Evolutionary conservation across 2,329 filamentous ascomycete species (phyloP).

Genomic region (Didymella lethalis): DNA sequence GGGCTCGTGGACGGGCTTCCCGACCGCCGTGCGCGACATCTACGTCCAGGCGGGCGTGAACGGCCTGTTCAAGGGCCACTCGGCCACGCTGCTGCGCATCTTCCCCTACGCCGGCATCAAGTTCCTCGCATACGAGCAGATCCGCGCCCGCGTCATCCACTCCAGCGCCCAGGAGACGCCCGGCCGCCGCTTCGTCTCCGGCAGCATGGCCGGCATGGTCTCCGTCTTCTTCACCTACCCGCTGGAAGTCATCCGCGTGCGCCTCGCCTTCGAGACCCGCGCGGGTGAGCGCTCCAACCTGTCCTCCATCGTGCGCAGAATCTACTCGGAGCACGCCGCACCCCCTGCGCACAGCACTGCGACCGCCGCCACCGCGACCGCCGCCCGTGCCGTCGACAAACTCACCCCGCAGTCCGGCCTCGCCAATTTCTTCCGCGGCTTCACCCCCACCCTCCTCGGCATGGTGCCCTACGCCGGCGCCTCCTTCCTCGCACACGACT

Average conservation of each 20-base stretch:
- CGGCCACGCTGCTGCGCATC: conserved; percentile 89
- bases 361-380: conserved; percentile 53
- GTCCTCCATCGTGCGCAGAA: conserved; percentile 79
- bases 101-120: conserved; percentile 99
- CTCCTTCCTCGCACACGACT: conserved; percentile 95
- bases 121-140: conserved; percentile 97
- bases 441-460: conserved; percentile 85
- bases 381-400: conserved; percentile 57
- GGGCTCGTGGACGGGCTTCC: conserved; percentile 84
- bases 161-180: conserved; percentile 78
- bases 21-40: conserved; percentile 84
- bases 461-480: conserved; percentile 98
- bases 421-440: conserved; percentile 93
- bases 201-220: conserved; percentile 80
- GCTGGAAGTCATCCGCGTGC: conserved; percentile 89
- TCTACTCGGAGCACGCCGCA: conserved; percentile 77
- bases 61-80: conserved; percentile 92
- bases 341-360: conserved; percentile 39
- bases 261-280: conserved; percentile 93
- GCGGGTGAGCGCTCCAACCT: conserved; percentile 73
- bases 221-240: conserved; percentile 98
- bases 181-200: conserved; percentile 75
- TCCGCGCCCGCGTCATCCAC: conserved; percentile 79
- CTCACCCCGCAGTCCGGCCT: conserved; percentile 72
- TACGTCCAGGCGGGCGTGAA: conserved; percentile 74